phyloP scores from a whole-genome alignment of 768 basidiomycete species.

The Psilocybe subaeruginosa region DNA sequence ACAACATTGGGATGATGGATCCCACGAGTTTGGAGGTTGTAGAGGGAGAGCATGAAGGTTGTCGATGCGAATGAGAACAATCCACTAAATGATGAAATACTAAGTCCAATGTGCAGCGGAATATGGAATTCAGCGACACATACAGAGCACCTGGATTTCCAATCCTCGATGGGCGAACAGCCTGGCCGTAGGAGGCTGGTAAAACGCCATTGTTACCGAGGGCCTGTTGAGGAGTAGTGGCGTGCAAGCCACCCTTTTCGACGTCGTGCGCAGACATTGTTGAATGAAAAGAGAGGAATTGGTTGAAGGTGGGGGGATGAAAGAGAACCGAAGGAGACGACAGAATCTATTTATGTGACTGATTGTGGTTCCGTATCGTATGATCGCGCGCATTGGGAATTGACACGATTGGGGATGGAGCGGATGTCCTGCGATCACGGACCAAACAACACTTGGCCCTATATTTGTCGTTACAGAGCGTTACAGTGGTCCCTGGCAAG shows the following conservation, averaged over 20 bases:
- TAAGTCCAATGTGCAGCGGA: background rate
- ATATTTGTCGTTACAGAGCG: background rate
- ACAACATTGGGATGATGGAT: slow-evolving; percentile 68
- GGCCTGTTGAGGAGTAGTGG: slow-evolving; percentile 29
- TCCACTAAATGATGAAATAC: slow-evolving; percentile 46
- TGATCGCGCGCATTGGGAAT: background rate
- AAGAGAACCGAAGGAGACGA: slow-evolving; percentile 5
- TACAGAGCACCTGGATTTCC: slow-evolving; percentile 56
- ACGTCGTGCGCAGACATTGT: slow-evolving; percentile 26
- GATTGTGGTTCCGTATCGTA: slow-evolving; percentile 14
- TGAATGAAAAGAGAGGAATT: background rate
- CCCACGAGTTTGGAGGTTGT: slow-evolving; percentile 62
- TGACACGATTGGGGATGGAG: slow-evolving; percentile 2
- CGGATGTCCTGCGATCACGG: slow-evolving; percentile 12
- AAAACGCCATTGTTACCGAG: slow-evolving; percentile 23
- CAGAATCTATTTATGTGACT: slow-evolving; percentile 15
- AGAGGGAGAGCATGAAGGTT: slow-evolving; percentile 77
- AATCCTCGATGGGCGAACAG: slow-evolving; percentile 37
- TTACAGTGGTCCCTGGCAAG: background rate
- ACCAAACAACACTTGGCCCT: slow-evolving; percentile 4
- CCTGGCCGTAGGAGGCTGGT: slow-evolving; percentile 20
- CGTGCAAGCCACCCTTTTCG: slow-evolving; percentile 38
- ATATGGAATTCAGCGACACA: background rate
- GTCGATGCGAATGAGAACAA: slow-evolving; percentile 85
- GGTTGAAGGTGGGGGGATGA: slow-evolving; percentile 1